Conservation (phyloP, 495 filamentous ascomycete species). For the Penicillium tannophilum region DNA sequence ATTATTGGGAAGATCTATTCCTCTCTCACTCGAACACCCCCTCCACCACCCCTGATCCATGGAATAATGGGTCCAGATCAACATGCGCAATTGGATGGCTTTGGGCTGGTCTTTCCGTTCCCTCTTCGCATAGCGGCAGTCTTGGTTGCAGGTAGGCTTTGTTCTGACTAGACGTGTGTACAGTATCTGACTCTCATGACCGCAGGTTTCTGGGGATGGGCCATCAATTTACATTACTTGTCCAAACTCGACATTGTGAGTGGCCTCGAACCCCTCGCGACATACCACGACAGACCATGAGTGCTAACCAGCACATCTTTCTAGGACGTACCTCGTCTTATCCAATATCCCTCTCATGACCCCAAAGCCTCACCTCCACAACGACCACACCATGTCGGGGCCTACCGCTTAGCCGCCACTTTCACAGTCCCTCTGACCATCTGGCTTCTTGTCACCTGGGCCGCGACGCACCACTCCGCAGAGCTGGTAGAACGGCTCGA, state of each 20-base stretch:
- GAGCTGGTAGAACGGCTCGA: slow-evolving; percentile 71
- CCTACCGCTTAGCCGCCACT: slow-evolving; percentile 78
- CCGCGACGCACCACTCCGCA: slow-evolving; percentile 67
- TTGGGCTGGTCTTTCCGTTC: slow-evolving; percentile 82
- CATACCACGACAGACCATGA: neutral
- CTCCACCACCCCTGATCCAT: slow-evolving; percentile 33
- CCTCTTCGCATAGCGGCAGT: slow-evolving; percentile 81
- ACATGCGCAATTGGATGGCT: slow-evolving; percentile 78
- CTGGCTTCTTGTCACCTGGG: slow-evolving; percentile 81
- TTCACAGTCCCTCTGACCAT: slow-evolving; percentile 68
- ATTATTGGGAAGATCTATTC: neutral
- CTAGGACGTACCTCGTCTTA: slow-evolving; percentile 75
- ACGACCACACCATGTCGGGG: slow-evolving; percentile 71
- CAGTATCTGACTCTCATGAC: neutral
- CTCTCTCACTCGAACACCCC: neutral
- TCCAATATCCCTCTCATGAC: slow-evolving; percentile 64
- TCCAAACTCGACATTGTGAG: slow-evolving; percentile 69
- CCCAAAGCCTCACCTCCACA: slow-evolving; percentile 64
- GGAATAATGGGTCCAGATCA: slow-evolving; percentile 79
- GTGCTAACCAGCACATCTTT: neutral
- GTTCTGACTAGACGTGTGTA: neutral
- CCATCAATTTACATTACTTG: slow-evolving; percentile 81
- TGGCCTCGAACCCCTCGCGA: slow-evolving; percentile 15
- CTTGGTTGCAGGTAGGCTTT: slow-evolving; percentile 68
- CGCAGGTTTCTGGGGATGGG: slow-evolving; percentile 89